Base-by-base conservation (phyloP, 805 yeast species). In the Pichia scutulata region DNA sequence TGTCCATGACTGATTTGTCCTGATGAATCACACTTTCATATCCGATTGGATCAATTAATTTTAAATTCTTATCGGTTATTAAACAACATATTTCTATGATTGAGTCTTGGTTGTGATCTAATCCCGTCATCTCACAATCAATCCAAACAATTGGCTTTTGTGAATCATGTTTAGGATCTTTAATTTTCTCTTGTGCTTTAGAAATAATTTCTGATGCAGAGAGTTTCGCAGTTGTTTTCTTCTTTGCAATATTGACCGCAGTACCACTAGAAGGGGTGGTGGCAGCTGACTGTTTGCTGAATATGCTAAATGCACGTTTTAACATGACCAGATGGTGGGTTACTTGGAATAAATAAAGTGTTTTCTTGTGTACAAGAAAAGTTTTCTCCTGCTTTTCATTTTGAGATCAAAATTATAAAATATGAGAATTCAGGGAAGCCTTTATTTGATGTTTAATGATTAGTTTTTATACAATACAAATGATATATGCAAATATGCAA, bases 111-210 rank as follows among this genome's bases (percentile, higher is more conserved):
- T 69, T 66, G n/a, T 82, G 81, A 58, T 92, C 85, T 39, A 93
- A 70, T 0, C 99, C 99, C 0, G 99, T 93, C 99, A 93, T 93
- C 65, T 93, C 99, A 68, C 98, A 93, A 69, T 93, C 99, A 18
- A 93, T 76, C 99, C 99, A 93, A 4, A 93, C 95, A 19, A 92
- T 72, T 1, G 72, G 72, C 26, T 59, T 57, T 24, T 60, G 39
- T 3, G 44, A 42, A 26, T 42, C 49, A 25, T 21, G 13, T 33
- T 48, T 47, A 8, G 47, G 41, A 39, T 41, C 47, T 16, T 30
- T 28, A 18, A 41, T 23, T 25, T 45, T 45, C 8, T 49, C 52
- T 16, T 44, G 47, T 18, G 53, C 53, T 4, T 23, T 24, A 2
- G 36, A 41, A 12, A 49, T 22, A 19, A 49, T 49, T 22, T 49